Conservation (phyloP, 495 filamentous ascomycete species). For the Aspergillus steynii region DNA sequence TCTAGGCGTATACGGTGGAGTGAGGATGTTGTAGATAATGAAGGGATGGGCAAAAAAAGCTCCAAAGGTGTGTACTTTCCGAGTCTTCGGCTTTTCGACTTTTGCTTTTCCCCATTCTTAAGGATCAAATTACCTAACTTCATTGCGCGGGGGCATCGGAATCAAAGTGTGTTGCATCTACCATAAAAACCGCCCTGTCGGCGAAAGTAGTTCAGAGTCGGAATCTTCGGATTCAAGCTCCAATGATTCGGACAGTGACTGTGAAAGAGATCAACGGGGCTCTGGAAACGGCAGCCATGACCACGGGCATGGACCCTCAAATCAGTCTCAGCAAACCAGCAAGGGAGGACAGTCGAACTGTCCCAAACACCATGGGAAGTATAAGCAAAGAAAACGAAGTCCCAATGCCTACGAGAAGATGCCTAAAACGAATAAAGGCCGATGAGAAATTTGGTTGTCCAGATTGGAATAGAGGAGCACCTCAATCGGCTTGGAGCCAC, state of each 20-base stretch:
- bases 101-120: neutral
- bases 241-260: constrained; percentile 61
- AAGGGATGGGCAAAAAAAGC: constrained; percentile 89
- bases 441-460: constrained; percentile 3
- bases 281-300: constrained; percentile 5
- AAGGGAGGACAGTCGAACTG: constrained; percentile 28
- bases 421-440: constrained; percentile 55
- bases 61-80: constrained; percentile 70
- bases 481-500: neutral
- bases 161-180: constrained; percentile 94
- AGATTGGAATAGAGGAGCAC: neutral
- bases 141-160: neutral
- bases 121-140: neutral
- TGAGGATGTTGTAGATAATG: constrained; percentile 92
- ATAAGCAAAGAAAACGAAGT: constrained; percentile 62
- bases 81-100: neutral
- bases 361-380: constrained; percentile 33
- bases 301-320: constrained; percentile 10
- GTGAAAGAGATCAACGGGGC: constrained; percentile 37
- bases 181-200: constrained; percentile 77
- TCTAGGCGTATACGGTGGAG: constrained; percentile 78
- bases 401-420: constrained; percentile 96
- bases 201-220: constrained; percentile 82
- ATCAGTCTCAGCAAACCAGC: constrained; percentile 29
- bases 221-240: constrained; percentile 62